Conservation (phyloP, 2,329 filamentous ascomycete genomes). For the Diaporthe sp. region DNA sequence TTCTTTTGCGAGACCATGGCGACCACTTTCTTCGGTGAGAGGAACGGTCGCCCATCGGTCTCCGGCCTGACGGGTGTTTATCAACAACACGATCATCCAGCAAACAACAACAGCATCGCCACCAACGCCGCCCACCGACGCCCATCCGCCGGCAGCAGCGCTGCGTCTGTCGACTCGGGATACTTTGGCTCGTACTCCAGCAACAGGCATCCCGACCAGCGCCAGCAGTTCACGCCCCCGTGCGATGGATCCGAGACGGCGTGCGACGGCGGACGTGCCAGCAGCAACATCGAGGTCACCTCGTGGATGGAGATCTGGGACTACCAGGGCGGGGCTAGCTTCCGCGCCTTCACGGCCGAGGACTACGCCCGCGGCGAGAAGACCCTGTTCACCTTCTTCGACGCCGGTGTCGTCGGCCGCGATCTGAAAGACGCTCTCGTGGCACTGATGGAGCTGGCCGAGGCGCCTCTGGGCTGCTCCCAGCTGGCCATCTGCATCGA, state of each 20-base stretch:
- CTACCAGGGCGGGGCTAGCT: constrained; percentile 84
- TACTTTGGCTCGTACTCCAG: constrained; percentile 39
- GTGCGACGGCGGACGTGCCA: constrained; percentile 40
- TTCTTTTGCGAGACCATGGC: constrained; percentile 98
- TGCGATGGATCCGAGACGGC: constrained; percentile 49
- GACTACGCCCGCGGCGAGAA: constrained; percentile 63
- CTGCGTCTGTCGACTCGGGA: constrained; percentile 33
- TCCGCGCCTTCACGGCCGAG: constrained; percentile 85
- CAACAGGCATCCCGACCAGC: constrained; percentile 37
- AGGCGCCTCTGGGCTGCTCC: constrained; percentile 78
- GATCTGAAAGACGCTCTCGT: constrained; percentile 93
- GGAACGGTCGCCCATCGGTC: constrained; percentile 79
- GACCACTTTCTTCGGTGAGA: constrained; percentile 96
- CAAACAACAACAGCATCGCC: constrained; percentile 15
- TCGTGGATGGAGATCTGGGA: constrained; percentile 86
- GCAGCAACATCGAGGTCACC: constrained; percentile 52
- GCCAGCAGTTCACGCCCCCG: constrained; percentile 55
- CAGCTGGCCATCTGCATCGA: constrained; percentile 86
- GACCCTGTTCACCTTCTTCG: constrained; percentile 90
- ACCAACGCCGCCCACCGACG: constrained; percentile 13
- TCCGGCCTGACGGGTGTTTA: constrained; percentile 87
- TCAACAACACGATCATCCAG: constrained; percentile 44
- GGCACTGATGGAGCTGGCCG: constrained; percentile 89
- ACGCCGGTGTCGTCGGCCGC: constrained; percentile 73
- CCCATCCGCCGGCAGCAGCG: constrained; percentile 31